phyloP scores from a whole-genome alignment of 2,329 filamentous ascomycete genomes.

The Didymella lethalis region DNA sequence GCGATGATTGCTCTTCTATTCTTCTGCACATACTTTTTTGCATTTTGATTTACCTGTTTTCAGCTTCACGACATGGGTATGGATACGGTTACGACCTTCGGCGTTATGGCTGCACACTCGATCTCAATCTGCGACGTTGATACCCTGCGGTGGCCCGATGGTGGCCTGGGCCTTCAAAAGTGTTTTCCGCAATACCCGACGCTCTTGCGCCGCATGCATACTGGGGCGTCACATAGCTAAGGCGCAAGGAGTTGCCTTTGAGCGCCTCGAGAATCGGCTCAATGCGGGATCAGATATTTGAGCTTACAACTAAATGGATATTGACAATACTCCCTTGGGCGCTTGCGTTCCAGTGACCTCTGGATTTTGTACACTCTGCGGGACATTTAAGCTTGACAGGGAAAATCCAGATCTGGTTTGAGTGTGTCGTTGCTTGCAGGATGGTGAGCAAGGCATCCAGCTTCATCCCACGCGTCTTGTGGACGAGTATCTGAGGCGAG shows the following conservation, averaged over 20 bases:
- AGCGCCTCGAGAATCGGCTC: background rate
- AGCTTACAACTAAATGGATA: background rate
- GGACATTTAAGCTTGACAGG: background rate
- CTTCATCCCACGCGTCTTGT: background rate
- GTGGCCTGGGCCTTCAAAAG: slow-evolving; percentile 20
- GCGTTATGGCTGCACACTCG: slow-evolving; percentile 18
- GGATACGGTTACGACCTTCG: slow-evolving; percentile 10
- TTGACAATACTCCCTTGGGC: background rate
- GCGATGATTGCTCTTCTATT: slow-evolving; percentile 3
- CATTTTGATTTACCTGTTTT: slow-evolving; percentile 6
- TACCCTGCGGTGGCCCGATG: slow-evolving; percentile 18
- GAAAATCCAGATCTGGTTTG: background rate
- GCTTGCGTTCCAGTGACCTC: background rate
- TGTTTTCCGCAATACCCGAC: slow-evolving; percentile 9
- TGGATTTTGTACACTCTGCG: no score
- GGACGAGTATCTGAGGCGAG: background rate
- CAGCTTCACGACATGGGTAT: slow-evolving; percentile 12
- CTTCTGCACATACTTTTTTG: slow-evolving; percentile 15
- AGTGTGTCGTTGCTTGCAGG: background rate
- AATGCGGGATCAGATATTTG: background rate
- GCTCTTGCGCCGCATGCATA: slow-evolving; percentile 2
- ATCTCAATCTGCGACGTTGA: slow-evolving; percentile 22
- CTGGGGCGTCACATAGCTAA: background rate
- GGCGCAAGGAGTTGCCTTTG: background rate
- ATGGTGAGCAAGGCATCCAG: background rate